Evolutionary conservation across 495 filamentous ascomycete genomes (phyloP).

Genomic region (Massariosphaeria phaeospora): DNA sequence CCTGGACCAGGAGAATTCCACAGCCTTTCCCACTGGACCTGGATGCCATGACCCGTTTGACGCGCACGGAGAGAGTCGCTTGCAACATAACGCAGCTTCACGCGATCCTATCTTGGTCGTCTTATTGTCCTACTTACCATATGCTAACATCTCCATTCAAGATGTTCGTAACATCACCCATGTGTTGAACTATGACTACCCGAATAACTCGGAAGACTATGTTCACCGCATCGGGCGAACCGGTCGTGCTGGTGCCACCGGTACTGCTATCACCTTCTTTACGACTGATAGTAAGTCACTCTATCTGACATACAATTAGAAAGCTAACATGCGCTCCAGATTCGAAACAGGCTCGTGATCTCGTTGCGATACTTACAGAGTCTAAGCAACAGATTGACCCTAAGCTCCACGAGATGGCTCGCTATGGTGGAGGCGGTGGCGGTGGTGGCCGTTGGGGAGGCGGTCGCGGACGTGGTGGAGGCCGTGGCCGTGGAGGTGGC

Average conservation of each 20-base stretch:
- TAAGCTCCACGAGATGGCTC: conserved; percentile 88
- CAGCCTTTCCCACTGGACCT: conserved; percentile 37
- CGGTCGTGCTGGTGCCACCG: conserved; percentile 46
- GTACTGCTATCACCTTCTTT: conserved; percentile 48
- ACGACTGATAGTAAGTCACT: conserved; percentile 89
- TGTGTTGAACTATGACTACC: conserved; percentile 99
- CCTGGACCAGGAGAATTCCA: conserved; percentile 66
- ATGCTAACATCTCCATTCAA: conserved; percentile 76
- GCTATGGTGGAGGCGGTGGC: conserved; percentile 78
- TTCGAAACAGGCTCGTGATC: conserved; percentile 93
- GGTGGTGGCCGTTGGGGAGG: conserved; percentile 38
- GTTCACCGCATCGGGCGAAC: conserved; percentile 48
- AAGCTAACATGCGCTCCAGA: conserved; percentile 49
- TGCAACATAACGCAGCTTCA: conserved; percentile 46
- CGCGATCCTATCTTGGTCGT: conserved; percentile 54
- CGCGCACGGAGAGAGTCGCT: conserved; percentile 63
- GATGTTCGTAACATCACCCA: conserved; percentile 99
- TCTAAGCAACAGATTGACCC: conserved; percentile 99
- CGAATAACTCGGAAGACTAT: conserved; percentile 81
- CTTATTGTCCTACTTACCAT: conserved; percentile 47
- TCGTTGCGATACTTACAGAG: conserved; percentile 85
- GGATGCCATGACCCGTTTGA: conserved; percentile 31
- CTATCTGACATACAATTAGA: not conserved
- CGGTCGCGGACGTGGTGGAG: conserved; percentile 61
- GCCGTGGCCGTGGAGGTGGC: conserved; percentile 54